Percentiles rank a stretch among this genome's conserved stretches.
phyloP scores from a whole-genome alignment of 768 basidiomycete genomes.

The Termitomyces sp. region DNA sequence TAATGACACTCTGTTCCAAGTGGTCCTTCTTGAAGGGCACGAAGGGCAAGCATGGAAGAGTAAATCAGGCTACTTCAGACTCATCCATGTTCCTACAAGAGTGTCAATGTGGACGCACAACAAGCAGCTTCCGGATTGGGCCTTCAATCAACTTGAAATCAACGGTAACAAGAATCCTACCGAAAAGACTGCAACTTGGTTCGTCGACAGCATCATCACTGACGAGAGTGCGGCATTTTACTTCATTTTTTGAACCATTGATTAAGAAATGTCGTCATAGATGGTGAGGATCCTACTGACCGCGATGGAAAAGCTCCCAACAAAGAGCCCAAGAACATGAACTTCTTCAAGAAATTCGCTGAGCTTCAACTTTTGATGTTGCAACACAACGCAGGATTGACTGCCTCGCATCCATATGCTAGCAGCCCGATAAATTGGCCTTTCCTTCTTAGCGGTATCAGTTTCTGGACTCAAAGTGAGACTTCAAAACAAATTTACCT shows the following conservation, averaged over 20 bases:
- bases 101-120: constrained; percentile 94
- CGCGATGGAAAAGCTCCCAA: constrained; percentile 46
- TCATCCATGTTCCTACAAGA: constrained; percentile 84
- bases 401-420: constrained; percentile 97
- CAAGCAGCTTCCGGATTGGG: constrained; percentile 91
- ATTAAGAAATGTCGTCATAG: constrained; percentile 26
- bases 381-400: constrained; percentile 98
- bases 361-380: constrained; percentile 95
- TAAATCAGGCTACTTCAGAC: constrained; percentile 89
- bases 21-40: constrained; percentile 68
- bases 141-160: constrained; percentile 93
- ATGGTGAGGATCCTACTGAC: constrained; percentile 51
- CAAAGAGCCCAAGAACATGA: constrained; percentile 76
- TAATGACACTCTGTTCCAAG: constrained; percentile 87
- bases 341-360: constrained; percentile 92
- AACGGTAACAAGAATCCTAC: constrained; percentile 93
- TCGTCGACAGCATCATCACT: constrained; percentile 74
- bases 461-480: constrained; percentile 93
- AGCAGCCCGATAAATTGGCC: constrained; percentile 98
- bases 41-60: constrained; percentile 88
- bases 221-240: constrained; percentile 56
- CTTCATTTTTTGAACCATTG: not conserved
- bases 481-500: constrained; percentile 92
- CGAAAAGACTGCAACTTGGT: constrained; percentile 87
- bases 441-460: constrained; percentile 93